Evolutionary conservation across 768 basidiomycete species (phyloP).

Genomic region (Collybiopsis confluens): DNA sequence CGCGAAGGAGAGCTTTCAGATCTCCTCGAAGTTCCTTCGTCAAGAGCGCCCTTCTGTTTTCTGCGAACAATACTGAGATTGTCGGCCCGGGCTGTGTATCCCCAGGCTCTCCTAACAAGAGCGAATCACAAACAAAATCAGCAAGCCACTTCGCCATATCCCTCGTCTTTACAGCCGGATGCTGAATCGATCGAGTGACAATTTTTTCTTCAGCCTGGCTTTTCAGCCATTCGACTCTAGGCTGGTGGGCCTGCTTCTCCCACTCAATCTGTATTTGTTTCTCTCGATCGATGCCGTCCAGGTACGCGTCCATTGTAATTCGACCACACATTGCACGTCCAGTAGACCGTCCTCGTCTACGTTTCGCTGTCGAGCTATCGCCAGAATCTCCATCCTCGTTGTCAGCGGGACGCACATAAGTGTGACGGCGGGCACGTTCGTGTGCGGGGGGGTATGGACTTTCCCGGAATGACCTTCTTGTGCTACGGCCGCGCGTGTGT

Average conservation of each 20-base stretch:
- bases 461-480: not conserved
- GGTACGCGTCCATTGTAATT: not conserved
- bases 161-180: not conserved
- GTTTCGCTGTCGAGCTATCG: not conserved
- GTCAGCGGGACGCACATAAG: not conserved
- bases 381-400: too few species aligned
- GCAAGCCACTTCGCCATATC: not conserved
- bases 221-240: not conserved
- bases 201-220: not conserved
- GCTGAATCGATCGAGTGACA: not conserved
- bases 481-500: not conserved
- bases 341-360: too few species aligned
- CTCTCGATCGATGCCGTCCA: not conserved
- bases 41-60: not conserved
- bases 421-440: not conserved
- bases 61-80: not conserved
- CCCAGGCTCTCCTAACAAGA: not conserved
- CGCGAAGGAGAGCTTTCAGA: not conserved
- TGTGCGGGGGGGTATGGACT: not conserved
- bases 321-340: not conserved
- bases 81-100: not conserved
- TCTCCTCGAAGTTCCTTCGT: not conserved
- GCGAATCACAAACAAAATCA: not conserved
- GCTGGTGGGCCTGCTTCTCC: not conserved
- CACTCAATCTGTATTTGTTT: not conserved